Conservation (phyloP, 2,329 filamentous ascomycete species). For the Colletotrichum tabaci region DNA sequence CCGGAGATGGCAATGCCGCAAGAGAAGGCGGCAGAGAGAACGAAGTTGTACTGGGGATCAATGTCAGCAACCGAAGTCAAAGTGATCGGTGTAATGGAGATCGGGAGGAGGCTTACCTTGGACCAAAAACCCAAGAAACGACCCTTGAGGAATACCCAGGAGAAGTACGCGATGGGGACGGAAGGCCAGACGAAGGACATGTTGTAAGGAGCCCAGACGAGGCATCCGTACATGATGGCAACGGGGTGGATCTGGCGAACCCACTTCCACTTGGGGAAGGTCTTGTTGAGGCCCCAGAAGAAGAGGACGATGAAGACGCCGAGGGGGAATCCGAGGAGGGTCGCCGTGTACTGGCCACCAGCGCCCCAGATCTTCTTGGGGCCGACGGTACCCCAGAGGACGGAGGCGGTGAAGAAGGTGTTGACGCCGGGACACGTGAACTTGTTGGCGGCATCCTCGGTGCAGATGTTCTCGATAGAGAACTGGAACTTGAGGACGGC, state of each 20-base stretch:
- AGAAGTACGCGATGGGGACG: constrained; percentile 63
- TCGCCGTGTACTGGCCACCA: constrained; percentile 53
- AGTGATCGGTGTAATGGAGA: rapidly evolving
- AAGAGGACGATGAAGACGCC: constrained; percentile 54
- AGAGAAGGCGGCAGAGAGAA: constrained; percentile 62
- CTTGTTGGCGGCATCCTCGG: constrained; percentile 51
- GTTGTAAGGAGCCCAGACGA: constrained; percentile 62
- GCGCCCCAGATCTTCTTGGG: constrained; percentile 55
- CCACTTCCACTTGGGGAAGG: constrained; percentile 50
- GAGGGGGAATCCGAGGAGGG: constrained; percentile 56
- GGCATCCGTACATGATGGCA: constrained; percentile 56
- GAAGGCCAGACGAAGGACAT: constrained; percentile 64
- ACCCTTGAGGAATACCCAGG: constrained; percentile 63
- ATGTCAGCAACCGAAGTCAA: constrained; percentile 14
- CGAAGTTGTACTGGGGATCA: constrained; percentile 59
- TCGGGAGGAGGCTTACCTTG: constrained; percentile 54
- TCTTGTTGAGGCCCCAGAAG: constrained; percentile 55
- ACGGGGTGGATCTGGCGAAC: constrained; percentile 60
- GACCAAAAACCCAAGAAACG: constrained; percentile 65
- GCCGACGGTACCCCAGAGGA: constrained; percentile 59
- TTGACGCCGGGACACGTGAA: constrained; percentile 57
- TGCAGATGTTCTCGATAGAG: constrained; percentile 55
- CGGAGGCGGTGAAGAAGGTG: constrained; percentile 58
- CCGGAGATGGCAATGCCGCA: constrained; percentile 62
- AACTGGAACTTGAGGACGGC: constrained; percentile 65